phyloP scores from a whole-genome alignment of 257 asterid genomes.

The Solanum pennellii region DNA sequence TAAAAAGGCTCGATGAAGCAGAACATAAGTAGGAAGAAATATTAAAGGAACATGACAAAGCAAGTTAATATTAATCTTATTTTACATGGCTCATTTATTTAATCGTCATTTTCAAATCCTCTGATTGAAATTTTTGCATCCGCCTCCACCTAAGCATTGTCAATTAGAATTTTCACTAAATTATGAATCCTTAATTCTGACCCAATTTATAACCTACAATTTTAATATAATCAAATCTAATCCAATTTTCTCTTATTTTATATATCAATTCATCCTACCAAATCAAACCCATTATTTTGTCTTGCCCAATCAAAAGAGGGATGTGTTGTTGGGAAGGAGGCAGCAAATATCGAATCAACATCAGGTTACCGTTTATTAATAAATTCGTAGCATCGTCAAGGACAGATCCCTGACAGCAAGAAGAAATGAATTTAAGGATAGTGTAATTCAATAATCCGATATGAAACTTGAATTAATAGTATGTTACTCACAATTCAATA shows the following conservation, averaged over 20 bases:
- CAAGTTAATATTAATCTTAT: no score
- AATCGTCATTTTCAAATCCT: background rate
- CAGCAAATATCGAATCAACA: constrained; percentile 69
- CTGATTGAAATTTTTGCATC: background rate
- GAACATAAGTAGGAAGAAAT: background rate
- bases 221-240: no score
- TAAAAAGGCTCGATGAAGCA: background rate
- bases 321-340: constrained; percentile 85
- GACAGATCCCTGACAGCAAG: constrained; percentile 51
- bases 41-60: background rate
- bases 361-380: constrained; percentile 78
- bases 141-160: background rate
- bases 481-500: constrained; percentile 55
- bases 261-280: background rate
- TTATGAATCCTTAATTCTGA: background rate
- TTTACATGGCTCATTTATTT: background rate
- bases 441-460: background rate
- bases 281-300: background rate
- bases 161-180: no score
- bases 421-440: background rate
- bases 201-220: background rate
- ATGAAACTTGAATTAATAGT: background rate
- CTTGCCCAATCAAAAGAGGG: constrained; percentile 47
- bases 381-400: constrained; percentile 94
- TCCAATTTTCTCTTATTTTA: background rate